Base-by-base conservation (phyloP, 1,284 basidiomycete genomes). In the Ganoderma multipileum region DNA sequence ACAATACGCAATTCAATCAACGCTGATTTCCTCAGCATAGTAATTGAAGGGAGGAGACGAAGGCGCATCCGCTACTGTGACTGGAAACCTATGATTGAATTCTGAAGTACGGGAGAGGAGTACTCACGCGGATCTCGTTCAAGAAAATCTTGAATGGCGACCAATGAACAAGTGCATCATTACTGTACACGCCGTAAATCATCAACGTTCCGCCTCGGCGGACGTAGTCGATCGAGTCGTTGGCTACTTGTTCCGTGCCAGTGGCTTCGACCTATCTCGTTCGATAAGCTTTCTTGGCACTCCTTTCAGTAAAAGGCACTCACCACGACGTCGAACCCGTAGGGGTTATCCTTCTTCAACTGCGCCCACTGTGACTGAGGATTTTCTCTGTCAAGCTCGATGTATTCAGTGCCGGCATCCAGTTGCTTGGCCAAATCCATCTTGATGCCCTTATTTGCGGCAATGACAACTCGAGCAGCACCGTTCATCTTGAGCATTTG, bases 401-500 rank as follows among this genome's bases (percentile, higher is more conserved):
- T 85, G 79, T 95, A 96, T 76, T 90, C 91, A 77, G 96, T 93
- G 14, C 84, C 94, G 8, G 90, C 92, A 11, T 91, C 85, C 38
- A 96, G 85, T 72, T 93, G 80, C 76, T 88, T 89, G 23, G 95
- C 95, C 64, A 95, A 86, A 70, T 93, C 86, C 82, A 91, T 95
- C 84, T 96, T 96, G 79, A 95, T 89, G 66, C 94, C 92, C 80
- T 93, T 91, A 81, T 95, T 94, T 55, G 94, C 93, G 11, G 91
- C 93, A 66, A 95, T 88, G 52, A 92, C 90, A 57, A 95, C 88
- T 70, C 85, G 87, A 42, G 86, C 81, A 26, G 94, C 94, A 63
- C 94, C 94, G 74, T 95, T 95, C 54, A 93, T 82, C 82, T 94
- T 96, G 74, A 96, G 80, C 60, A 96, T 86, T 79, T 96, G 95